phyloP scores from a whole-genome alignment of 2,329 filamentous ascomycete species.

The Trichoderma sp. region DNA sequence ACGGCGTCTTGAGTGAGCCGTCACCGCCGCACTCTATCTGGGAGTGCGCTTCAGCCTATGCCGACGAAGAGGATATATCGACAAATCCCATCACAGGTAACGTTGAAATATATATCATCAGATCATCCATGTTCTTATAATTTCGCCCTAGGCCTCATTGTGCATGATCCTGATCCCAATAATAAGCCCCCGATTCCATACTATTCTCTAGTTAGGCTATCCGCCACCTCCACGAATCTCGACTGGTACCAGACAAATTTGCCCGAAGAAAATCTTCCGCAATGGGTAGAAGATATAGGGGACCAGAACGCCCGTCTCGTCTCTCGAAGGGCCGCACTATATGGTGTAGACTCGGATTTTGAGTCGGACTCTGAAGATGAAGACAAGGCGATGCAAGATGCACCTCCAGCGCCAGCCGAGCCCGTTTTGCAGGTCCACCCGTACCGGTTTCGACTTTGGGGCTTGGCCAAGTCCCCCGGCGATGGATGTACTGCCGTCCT shows the following conservation, averaged over 20 bases:
- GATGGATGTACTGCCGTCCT: slow-evolving; percentile 52
- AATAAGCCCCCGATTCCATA: slow-evolving; percentile 37
- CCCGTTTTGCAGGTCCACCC: slow-evolving; percentile 45
- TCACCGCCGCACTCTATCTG: slow-evolving; percentile 39
- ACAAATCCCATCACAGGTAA: slow-evolving; percentile 33
- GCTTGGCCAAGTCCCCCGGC: slow-evolving; percentile 51
- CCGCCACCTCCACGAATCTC: slow-evolving; percentile 49
- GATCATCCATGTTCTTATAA: background rate
- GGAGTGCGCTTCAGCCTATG: slow-evolving; percentile 49
- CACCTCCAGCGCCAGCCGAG: slow-evolving; percentile 12
- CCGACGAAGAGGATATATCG: slow-evolving; percentile 33
- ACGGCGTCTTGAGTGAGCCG: slow-evolving; percentile 26
- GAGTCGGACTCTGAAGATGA: slow-evolving; percentile 28
- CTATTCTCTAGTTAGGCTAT: slow-evolving; percentile 54
- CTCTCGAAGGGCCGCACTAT: slow-evolving; percentile 45
- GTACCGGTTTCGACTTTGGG: slow-evolving; percentile 53
- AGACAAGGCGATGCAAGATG: slow-evolving; percentile 22
- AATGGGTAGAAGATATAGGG: slow-evolving; percentile 50
- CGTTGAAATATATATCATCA: background rate
- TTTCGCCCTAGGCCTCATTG: slow-evolving; percentile 43
- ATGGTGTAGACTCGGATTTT: slow-evolving; percentile 31
- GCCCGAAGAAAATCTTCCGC: slow-evolving; percentile 32
- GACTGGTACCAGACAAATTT: slow-evolving; percentile 56
- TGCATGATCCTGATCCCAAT: slow-evolving; percentile 36
- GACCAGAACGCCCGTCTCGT: slow-evolving; percentile 45